phyloP scores from a whole-genome alignment of 495 filamentous ascomycete species.

The Penicillium paradoxum region DNA sequence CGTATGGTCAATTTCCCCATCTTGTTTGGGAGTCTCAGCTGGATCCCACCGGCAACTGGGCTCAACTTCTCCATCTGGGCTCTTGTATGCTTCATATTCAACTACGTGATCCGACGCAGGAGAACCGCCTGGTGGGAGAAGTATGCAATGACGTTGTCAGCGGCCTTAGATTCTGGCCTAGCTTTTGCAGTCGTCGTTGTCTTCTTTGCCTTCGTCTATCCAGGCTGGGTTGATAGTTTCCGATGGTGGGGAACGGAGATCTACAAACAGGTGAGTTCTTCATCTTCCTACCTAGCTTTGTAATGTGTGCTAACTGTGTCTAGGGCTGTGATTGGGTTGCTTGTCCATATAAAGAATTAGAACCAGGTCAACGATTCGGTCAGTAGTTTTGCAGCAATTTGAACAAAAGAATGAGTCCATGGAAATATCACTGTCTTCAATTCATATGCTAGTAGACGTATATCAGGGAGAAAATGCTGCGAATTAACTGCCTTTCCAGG shows the following conservation, averaged over 20 bases:
- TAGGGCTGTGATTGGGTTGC: slow-evolving; percentile 29
- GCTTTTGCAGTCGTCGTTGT: slow-evolving; percentile 75
- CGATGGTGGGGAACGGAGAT: slow-evolving; percentile 31
- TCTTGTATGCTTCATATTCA: slow-evolving; percentile 76
- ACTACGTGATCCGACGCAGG: slow-evolving; percentile 63
- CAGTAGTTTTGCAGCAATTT: neutral
- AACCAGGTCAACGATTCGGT: slow-evolving; percentile 25
- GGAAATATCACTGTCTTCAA: neutral
- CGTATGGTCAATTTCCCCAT: slow-evolving; percentile 43
- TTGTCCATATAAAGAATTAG: slow-evolving; percentile 22
- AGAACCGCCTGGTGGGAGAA: slow-evolving; percentile 75
- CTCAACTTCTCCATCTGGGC: slow-evolving; percentile 32
- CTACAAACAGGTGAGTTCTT: slow-evolving; percentile 21
- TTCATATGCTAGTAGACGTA: neutral
- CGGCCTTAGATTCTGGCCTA: slow-evolving; percentile 75
- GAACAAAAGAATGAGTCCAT: neutral
- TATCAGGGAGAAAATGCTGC: too few relatives aligned
- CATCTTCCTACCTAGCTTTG: neutral
- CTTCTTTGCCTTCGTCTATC: slow-evolving; percentile 58
- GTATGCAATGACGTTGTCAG: slow-evolving; percentile 82
- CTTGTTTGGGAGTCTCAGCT: slow-evolving; percentile 45
- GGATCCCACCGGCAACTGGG: slow-evolving; percentile 70
- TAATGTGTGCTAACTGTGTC: neutral
- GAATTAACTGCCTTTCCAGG: too few relatives aligned
- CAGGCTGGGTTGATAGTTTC: slow-evolving; percentile 24